Conservation (phyloP, 345 rosid genomes). For the Dipteronia dyeriana region DNA sequence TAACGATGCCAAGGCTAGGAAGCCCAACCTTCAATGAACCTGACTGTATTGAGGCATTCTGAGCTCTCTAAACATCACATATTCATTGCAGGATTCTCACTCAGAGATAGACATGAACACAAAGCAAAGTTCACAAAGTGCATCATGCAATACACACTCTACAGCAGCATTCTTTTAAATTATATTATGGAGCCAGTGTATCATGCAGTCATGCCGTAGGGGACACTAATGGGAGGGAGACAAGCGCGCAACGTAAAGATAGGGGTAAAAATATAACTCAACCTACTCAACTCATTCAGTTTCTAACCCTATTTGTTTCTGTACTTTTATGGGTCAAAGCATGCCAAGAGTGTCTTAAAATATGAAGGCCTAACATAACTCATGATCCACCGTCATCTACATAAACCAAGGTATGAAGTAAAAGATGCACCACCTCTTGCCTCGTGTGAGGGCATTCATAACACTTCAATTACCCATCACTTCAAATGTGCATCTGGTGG, state of each 20-base stretch:
- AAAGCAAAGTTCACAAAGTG: not conserved
- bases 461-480: not conserved
- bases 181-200: not conserved
- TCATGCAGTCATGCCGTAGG: not conserved
- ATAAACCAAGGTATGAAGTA: not conserved
- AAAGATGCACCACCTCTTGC: not conserved
- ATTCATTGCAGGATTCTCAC: not conserved
- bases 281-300: not conserved
- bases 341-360: not conserved
- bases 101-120: not conserved
- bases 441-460: too few relatives aligned
- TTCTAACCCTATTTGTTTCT: not conserved
- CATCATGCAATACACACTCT: not conserved
- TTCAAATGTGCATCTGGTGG: not conserved
- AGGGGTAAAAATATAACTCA: not conserved
- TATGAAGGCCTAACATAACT: not conserved
- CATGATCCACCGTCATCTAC: not conserved
- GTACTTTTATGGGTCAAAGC: not conserved
- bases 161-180: not conserved
- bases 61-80: not conserved
- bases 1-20: too few relatives aligned
- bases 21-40: not conserved
- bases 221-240: not conserved
- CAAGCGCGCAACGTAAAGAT: not conserved
- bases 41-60: not conserved